Percentiles rank a stretch among this genome's conserved stretches.
Evolutionary conservation across 2,329 filamentous ascomycete species (phyloP).

Genomic region (Aureobasidium melanogenum): DNA sequence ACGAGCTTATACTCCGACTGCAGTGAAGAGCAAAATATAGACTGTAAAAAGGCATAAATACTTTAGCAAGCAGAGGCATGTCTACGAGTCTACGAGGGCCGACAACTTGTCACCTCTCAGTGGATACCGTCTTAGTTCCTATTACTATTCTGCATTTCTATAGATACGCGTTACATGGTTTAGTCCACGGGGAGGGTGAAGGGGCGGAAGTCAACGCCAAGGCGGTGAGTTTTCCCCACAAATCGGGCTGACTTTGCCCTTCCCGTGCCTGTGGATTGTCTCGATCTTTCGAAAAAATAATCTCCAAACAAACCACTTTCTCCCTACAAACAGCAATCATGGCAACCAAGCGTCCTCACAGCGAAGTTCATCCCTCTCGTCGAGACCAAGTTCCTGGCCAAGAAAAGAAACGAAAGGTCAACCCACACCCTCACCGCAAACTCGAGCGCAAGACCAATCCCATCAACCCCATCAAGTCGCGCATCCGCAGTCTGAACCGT

Average conservation of each 20-base stretch:
- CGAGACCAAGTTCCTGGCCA: slow-evolving; percentile 18
- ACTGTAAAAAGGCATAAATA: too few relatives aligned
- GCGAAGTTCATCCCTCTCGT: slow-evolving; percentile 20
- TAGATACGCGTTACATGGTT: too few relatives aligned
- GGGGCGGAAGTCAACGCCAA: too few relatives aligned
- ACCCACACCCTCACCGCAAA: slow-evolving; percentile 18
- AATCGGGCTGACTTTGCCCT: slow-evolving; percentile 1
- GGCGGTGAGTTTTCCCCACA: neutral
- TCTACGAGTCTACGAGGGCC: too few relatives aligned
- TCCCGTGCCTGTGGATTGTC: neutral
- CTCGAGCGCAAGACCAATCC: slow-evolving; percentile 26
- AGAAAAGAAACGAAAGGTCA: slow-evolving; percentile 19
- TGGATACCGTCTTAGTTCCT: too few relatives aligned
- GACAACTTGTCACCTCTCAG: too few relatives aligned
- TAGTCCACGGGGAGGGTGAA: too few relatives aligned
- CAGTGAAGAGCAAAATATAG: too few relatives aligned
- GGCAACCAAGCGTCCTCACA: slow-evolving; percentile 20
- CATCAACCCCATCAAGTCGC: slow-evolving; percentile 55
- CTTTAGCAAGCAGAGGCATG: too few relatives aligned
- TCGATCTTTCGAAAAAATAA: slow-evolving; percentile 1
- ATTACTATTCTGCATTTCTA: too few relatives aligned
- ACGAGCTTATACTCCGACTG: too few relatives aligned
- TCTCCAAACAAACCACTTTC: neutral
- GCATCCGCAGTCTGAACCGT: slow-evolving; percentile 60
- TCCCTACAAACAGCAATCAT: slow-evolving; percentile 13